Base-by-base conservation (phyloP, 2,329 filamentous ascomycete species). In the Alternaria arborescens region DNA sequence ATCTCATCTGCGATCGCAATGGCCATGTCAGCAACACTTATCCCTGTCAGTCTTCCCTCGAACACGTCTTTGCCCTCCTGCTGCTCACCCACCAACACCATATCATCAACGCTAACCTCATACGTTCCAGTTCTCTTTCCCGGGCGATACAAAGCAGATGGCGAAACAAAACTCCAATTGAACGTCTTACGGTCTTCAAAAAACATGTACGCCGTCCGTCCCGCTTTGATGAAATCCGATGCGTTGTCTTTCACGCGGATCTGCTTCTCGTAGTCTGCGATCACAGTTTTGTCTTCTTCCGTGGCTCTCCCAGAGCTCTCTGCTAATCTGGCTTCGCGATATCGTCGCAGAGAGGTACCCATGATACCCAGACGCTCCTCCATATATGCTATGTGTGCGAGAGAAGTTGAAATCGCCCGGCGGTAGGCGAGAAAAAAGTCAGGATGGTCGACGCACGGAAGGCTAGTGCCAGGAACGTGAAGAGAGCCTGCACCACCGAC, bases 1-100 rank as follows among this genome's bases (percentile, higher is more conserved):
- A 73, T 67, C 62, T 77, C 74, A 71, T 77, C 74, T 42, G 71
- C 75, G 66, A 77, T 75, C 16, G 74, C 75, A 62, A 76, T 68
- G 36, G 73, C 74, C 71, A 77, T 69, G 69, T 77, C 74, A 36
- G 62, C 68, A 12, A 73, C 74, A 59, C 66, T 72, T n/a, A 77
- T 76, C 4, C 75, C 75, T 1, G 68, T 73, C 66, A 77, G 59
- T 18, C 74, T 55, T 4, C 65, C 75, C 53, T 77, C 74, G 50
- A 77, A 72, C 0, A 75, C 55, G 64, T 58, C 66, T 26, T 68
- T 61, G 0, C 68, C 70, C 11, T 64, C 55, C 42, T 68, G 64
- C 55, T 70, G 62, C 43, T 72, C 67, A 0, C 72, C 72, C 14
- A 60, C 57, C 11, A 77, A 38, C 14, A 73, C 69, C 70, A 76